These are phyloP conservation scores for Scheffersomyces quercinus DNA, from an alignment of 1,139 yeast genomes.

Conservation along the genomic window DNA sequence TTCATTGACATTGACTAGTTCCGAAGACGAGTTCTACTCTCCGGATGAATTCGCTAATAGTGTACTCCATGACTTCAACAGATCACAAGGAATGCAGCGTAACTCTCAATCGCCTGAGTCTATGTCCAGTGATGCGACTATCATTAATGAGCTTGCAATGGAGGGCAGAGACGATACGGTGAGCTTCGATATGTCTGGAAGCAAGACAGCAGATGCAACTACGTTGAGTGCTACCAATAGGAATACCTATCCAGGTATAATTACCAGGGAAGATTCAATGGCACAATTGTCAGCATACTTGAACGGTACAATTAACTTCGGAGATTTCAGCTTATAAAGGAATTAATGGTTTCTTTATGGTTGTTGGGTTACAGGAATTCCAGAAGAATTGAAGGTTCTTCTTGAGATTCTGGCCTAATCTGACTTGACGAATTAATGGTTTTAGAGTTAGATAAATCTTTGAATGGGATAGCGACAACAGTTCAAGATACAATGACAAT, in stretches of 20 bases:
- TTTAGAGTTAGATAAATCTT: too few species aligned
- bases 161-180: not conserved
- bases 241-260: not conserved
- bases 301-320: slow-evolving; percentile 27
- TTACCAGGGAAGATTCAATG: slow-evolving; percentile 27
- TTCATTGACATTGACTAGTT: slow-evolving; percentile 16
- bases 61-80: not conserved
- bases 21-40: slow-evolving; percentile 37
- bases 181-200: not conserved
- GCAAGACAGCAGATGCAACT: not conserved
- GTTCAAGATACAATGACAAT: too few species aligned
- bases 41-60: slow-evolving; percentile 26
- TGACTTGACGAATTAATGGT: too few species aligned
- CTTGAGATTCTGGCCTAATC: too few species aligned
- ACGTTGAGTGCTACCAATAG: too few species aligned
- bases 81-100: not conserved
- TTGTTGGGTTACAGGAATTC: too few species aligned
- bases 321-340: slow-evolving; percentile 1
- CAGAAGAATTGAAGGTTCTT: too few species aligned
- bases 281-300: slow-evolving; percentile 37
- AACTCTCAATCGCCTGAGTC: slow-evolving; percentile 11
- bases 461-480: too few species aligned
- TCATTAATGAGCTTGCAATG: slow-evolving; percentile 20
- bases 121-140: slow-evolving; percentile 36
- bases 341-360: too few species aligned